Base-by-base conservation (phyloP, 495 filamentous ascomycete species). In the Staphylotrichum longicolle region DNA sequence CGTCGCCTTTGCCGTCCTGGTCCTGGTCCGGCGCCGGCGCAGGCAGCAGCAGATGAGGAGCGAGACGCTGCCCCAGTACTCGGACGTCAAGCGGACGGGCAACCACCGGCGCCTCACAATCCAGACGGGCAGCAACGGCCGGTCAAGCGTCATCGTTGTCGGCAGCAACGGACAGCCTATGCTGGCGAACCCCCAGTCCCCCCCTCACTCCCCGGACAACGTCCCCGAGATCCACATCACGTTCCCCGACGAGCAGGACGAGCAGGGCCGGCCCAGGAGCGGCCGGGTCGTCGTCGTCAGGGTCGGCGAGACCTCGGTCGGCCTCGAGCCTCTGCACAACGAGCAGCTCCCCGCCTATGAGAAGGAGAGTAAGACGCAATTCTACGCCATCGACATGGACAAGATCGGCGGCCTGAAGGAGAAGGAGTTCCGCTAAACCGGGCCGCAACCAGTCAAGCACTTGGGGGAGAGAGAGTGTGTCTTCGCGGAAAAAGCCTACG, bases 211-310 rank as follows among this genome's bases (percentile, higher is more conserved):
- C 59, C 90, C 91, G n/a, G 81, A 78, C 65, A 81, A 81, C 58
- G 84, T 98, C 11, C 94, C 94, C 10, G 91, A 97, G 75, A 98
- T 98, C 69, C 91, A 93, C 73, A 96, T 98, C 70, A 98, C 94
- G 0, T 97, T 98, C 78, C 94, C 94, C 12, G 94, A 98, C 65
- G 93, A 98, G 81, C 84, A 89, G 55, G 93, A 92, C 67, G 89
- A 96, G 65, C 85, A 86, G 48, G 95, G 95, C 58, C 89, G 88
- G 72, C 83, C 83, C 61, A 90, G 88, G 77, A 92, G 88, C 52
- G 93, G 92, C 34, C 83, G 91, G 9, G 89, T 96, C 33, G 88
- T 98, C n/a, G 84, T 98, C 10, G 93, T 98, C 33, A 82, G 88
- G 48, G 91, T 98, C 63, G 93, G 92, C 61, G 95, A 98, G 50